A percentile compares a stretch with the other conserved stretches of the same genome.
phyloP scores from a whole-genome alignment of 1,139 yeast genomes.

The Suhomyces kunorum region DNA sequence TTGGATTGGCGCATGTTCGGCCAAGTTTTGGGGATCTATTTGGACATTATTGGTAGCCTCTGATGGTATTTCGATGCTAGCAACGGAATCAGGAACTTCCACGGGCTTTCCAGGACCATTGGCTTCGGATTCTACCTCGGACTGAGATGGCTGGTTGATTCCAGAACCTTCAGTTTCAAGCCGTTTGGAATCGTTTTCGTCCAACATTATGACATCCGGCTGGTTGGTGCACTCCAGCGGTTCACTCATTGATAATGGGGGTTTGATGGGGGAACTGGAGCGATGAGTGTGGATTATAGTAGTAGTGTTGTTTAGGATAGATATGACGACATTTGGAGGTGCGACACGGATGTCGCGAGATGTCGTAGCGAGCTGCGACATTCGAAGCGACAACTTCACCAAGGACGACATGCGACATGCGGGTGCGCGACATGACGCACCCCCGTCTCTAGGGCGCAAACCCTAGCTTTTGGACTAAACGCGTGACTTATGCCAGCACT shows the following conservation, averaged over 20 bases:
- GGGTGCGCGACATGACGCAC: no score
- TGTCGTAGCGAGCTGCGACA: not conserved
- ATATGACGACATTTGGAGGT: slow-evolving; percentile 2
- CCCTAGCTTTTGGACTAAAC: not conserved
- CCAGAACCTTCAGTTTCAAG: not conserved
- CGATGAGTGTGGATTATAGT: not conserved
- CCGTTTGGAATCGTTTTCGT: not conserved
- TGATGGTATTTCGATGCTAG: no score
- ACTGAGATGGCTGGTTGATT: not conserved
- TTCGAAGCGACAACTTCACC: not conserved
- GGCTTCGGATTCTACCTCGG: not conserved
- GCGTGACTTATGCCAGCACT: not conserved
- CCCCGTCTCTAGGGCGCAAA: slow-evolving; percentile 3
- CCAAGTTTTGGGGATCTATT: not conserved
- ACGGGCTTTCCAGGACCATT: not conserved
- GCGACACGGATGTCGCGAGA: slow-evolving; percentile 4
- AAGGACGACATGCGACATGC: no score
- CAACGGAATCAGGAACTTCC: no score
- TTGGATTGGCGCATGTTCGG: not conserved
- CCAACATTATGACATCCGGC: slow-evolving; percentile 2
- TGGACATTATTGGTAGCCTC: not conserved
- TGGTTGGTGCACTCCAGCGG: slow-evolving; percentile 3
- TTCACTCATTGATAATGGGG: slow-evolving; percentile 6
- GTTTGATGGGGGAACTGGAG: not conserved
- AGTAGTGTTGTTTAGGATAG: slow-evolving; percentile 1